These are phyloP conservation scores for Trichodelitschia bisporula DNA, from an alignment of 495 filamentous ascomycete species.

Conservation along the genomic window DNA sequence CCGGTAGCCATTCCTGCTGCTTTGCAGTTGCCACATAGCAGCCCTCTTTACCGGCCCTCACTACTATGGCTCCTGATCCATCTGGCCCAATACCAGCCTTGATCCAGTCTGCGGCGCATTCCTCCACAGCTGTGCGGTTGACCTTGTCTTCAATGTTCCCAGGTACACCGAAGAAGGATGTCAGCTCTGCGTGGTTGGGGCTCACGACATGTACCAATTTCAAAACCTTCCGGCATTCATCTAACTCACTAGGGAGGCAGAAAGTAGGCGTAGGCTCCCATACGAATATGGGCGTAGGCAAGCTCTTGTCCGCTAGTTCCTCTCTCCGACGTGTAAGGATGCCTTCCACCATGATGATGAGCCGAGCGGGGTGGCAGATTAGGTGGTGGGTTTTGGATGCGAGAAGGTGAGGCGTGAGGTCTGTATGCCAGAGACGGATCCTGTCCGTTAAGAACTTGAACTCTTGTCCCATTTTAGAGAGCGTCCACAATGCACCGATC, in stretches of 20 bases:
- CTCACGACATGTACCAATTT: slow-evolving; percentile 62
- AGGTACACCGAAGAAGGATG: slow-evolving; percentile 43
- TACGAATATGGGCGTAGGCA: slow-evolving; percentile 41
- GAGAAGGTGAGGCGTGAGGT: slow-evolving; percentile 32
- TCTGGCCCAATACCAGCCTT: slow-evolving; percentile 23
- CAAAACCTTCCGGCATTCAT: slow-evolving; percentile 43
- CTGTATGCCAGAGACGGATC: slow-evolving; percentile 39
- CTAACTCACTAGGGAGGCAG: slow-evolving; percentile 51
- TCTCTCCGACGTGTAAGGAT: slow-evolving; percentile 27
- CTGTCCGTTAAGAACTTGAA: slow-evolving; percentile 84
- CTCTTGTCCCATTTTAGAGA: slow-evolving; percentile 17
- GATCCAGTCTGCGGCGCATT: slow-evolving; percentile 32
- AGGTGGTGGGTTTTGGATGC: slow-evolving; percentile 61
- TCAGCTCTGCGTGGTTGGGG: slow-evolving; percentile 72
- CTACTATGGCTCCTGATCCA: slow-evolving; percentile 23
- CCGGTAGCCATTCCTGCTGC: slow-evolving; percentile 23
- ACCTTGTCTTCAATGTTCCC: slow-evolving; percentile 22
- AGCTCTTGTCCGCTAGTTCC: slow-evolving; percentile 7
- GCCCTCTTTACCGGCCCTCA: slow-evolving; percentile 31
- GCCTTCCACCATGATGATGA: slow-evolving; percentile 39
- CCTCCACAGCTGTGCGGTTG: slow-evolving; percentile 24
- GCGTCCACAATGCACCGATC: slow-evolving; percentile 1
- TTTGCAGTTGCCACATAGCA: slow-evolving; percentile 25
- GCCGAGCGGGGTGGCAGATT: slow-evolving; percentile 61
- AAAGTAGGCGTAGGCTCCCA: slow-evolving; percentile 92